Base-by-base conservation (phyloP, 2,329 filamentous ascomycete species). In the Alternaria consortialis region DNA sequence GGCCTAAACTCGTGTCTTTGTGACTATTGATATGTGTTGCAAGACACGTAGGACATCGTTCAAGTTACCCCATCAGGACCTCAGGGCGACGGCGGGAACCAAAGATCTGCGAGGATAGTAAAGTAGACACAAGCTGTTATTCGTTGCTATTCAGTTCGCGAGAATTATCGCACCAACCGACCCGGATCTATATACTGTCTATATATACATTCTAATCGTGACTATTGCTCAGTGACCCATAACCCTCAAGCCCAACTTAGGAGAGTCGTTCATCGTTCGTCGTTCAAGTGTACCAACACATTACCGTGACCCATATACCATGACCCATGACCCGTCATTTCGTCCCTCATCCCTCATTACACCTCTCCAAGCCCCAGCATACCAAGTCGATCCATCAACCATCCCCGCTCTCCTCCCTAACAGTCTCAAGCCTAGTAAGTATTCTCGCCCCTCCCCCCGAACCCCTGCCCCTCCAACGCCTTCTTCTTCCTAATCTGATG, bases 371-470 rank as follows among this genome's bases (percentile, higher is more conserved):
- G 6, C n/a, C 17, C 8, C 17, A 40, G 17, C 37, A 12, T n/a
- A 6, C 37, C 17, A 20, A 17, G n/a, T n/a, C 7, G 8, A n/a
- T 11, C 37, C 37, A 3, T 40, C 37, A 40, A 8, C 27, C 27
- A 42, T 39, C 34, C 20, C 17, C 12, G n/a, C 43, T 25, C 32
- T 39, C n/a, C 32, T 34, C 23, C 15, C 34, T 23, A 15, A 48
- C 17, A 13, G 29, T 48, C 12, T 31, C 23, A 0, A 48, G 23
- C 32, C 27, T 51, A 51, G 43, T 59, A 56, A 13, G 39, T 55
- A 11, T 47, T 31, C 3, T 42, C 46, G 7, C 60, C 53, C 52
- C 57, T 60, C n/a, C 57, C 56, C 17, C 55, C 62, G 60, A 58
- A 51, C 17, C 34, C 36, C 50, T 52, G 37, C 3, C 53, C 44